A percentile compares a stretch with the other conserved stretches of the same genome.
Evolutionary conservation across 192 early-diverging fungal genomes (phyloP).

Genomic region (Entophlyctis helioformis): DNA sequence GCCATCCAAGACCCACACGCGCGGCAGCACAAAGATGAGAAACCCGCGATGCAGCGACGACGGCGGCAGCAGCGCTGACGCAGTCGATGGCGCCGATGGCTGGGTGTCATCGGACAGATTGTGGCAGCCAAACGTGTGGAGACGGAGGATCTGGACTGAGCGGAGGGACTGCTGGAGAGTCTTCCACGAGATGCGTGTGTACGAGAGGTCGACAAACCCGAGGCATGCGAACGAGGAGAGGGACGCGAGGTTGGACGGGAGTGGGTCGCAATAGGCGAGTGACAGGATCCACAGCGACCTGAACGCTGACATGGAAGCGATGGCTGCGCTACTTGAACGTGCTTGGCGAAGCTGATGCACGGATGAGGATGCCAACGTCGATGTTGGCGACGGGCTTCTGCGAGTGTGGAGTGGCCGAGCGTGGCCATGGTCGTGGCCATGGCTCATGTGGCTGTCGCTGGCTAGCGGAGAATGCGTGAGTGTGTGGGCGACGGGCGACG

Average conservation of each 20-base stretch:
- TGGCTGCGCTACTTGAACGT: no score
- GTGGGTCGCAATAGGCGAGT: slow-evolving; percentile 2
- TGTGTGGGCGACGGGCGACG: no score
- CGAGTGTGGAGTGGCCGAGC: no score
- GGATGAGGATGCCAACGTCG: no score
- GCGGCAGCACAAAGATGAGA: slow-evolving; percentile 14
- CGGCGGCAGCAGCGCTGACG: no score
- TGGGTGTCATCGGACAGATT: no score
- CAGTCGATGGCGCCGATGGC: no score
- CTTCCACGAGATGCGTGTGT: slow-evolving; percentile 13
- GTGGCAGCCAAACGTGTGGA: slow-evolving; percentile 14
- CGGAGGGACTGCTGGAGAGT: slow-evolving; percentile 17
- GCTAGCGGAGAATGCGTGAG: no score
- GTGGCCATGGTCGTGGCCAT: no score
- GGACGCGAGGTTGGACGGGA: slow-evolving; percentile 1
- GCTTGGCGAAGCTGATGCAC: no score
- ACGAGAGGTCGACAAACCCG: slow-evolving; percentile 28
- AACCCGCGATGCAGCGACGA: slow-evolving; percentile 17
- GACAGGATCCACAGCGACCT: slow-evolving; percentile 12
- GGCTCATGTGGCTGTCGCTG: no score
- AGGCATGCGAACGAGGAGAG: slow-evolving; percentile 13
- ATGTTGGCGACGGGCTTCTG: no score
- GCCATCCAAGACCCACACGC: slow-evolving; percentile 29
- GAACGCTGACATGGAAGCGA: neutral
- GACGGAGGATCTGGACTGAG: slow-evolving; percentile 9